phyloP scores from a whole-genome alignment of 2,329 filamentous ascomycete species.

The Pseudogymnoascus sp. region DNA sequence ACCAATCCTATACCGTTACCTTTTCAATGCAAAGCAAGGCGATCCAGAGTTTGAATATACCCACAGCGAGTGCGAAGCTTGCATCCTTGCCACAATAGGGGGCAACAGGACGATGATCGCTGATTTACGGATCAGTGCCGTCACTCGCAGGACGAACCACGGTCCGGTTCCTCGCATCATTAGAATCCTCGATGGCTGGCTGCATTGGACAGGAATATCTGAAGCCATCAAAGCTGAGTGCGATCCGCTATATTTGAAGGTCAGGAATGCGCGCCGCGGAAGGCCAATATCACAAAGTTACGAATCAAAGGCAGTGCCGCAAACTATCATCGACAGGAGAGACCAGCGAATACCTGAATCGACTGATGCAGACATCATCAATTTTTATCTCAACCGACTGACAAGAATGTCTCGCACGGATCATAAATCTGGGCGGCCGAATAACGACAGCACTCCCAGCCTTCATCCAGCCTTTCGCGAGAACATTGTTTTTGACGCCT shows the following conservation, averaged over 20 bases:
- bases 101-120: conserved; percentile 34
- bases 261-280: not conserved
- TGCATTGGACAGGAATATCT: not conserved
- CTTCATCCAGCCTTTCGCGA: conserved; percentile 3
- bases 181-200: conserved; percentile 3
- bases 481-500: conserved; percentile 1
- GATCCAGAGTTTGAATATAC: conserved; percentile 26
- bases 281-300: not conserved
- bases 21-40: conserved; percentile 29
- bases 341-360: not conserved
- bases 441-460: not conserved
- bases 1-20: conserved; percentile 28
- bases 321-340: not conserved
- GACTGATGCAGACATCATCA: not conserved
- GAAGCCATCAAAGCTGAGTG: not conserved
- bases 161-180: not conserved
- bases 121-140: conserved; percentile 36
- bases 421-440: not conserved
- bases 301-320: not conserved
- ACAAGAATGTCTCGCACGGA: not conserved
- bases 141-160: conserved; percentile 21
- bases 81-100: conserved; percentile 42
- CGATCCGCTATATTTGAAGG: not conserved
- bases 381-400: not conserved
- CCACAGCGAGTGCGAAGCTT: conserved; percentile 41